Evolutionary conservation across 495 filamentous ascomycete genomes (phyloP), one percentile per base, ranked within the genome.

Genomic region (Penicillium egyptiacum): DNA sequence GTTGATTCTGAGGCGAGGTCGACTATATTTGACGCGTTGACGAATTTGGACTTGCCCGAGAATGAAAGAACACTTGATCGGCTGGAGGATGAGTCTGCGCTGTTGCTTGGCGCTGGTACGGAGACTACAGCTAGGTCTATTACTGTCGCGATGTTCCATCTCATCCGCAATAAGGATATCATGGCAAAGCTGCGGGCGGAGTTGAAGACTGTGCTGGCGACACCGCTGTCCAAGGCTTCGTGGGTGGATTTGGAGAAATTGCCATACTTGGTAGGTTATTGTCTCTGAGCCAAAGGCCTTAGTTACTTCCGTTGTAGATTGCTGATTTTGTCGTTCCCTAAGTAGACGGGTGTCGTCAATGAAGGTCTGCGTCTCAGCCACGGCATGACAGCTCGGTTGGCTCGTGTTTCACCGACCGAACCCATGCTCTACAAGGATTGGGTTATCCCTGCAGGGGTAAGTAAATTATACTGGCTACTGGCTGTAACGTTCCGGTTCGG

Each of bases 301-400:
- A 12, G 16, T 37, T 30, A 10, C 26, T 19, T 30, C 8, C 5
- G 14, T 12, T n/a, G n/a, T 39, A 6, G 6, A 39, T 12, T 40
- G 14, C 31, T 46, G 3, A 55, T 14, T 8, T 53, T 31, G 25
- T 50, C 43, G 14, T 28, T 37, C 9, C n/a, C 55, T 25, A 14
- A 17, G 0, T 16, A 79, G 73, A 67, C 59, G 7, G 81, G 68
- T 10, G 69, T 75, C 0, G 67, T 85, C 14, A 60, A 67, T 25
- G 83, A 86, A 64, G 65, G 66, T 1, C 60, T 84, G 10, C 77
- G 83, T 1, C 49, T 82, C 2, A 68, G 66, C 9, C 73, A 75
- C 56, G 75, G 78, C 10, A 61, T 76, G 45, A 67, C 64, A 5
- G 62, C 68, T 26, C 73, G 80, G 5, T 62, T 78, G 3, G 64